phyloP scores from a whole-genome alignment of 768 basidiomycete species.

The Termitomyces sp. region DNA sequence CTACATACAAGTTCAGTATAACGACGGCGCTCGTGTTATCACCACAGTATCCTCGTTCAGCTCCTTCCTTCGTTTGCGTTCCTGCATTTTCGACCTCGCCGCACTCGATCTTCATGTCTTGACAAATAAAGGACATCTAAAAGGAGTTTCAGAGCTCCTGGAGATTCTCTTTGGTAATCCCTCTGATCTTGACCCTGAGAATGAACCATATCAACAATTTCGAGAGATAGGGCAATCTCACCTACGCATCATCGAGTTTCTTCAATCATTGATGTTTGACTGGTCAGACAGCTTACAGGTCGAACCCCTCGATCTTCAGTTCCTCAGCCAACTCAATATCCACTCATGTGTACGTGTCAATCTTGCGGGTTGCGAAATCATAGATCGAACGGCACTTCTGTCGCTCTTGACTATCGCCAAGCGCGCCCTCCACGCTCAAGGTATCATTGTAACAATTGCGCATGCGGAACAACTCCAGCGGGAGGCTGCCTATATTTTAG shows the following conservation, averaged over 20 bases:
- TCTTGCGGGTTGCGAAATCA: slow-evolving; percentile 72
- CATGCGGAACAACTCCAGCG: slow-evolving; percentile 61
- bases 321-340: slow-evolving; percentile 62
- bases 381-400: slow-evolving; percentile 71
- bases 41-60: slow-evolving; percentile 66
- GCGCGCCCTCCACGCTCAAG: slow-evolving; percentile 61
- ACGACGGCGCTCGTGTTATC: slow-evolving; percentile 62
- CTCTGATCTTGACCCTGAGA: slow-evolving; percentile 43
- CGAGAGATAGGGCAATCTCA: slow-evolving; percentile 77
- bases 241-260: slow-evolving; percentile 80
- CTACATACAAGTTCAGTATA: slow-evolving; percentile 58
- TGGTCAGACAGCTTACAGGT: slow-evolving; percentile 78
- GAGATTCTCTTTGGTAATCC: slow-evolving; percentile 78
- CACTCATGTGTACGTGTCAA: slow-evolving; percentile 66
- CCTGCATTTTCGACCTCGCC: slow-evolving; percentile 79
- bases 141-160: slow-evolving; percentile 68
- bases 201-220: slow-evolving; percentile 53
- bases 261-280: slow-evolving; percentile 82
- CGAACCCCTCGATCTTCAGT: slow-evolving; percentile 53
- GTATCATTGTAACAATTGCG: slow-evolving; percentile 53
- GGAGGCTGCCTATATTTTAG: slow-evolving; percentile 74
- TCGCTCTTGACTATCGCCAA: slow-evolving; percentile 59
- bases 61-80: slow-evolving; percentile 77
- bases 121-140: slow-evolving; percentile 71
- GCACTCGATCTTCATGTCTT: slow-evolving; percentile 88